These are phyloP conservation scores for Osmanthus fragrans DNA, from an alignment of 257 asterid species.

Conservation along the genomic window DNA sequence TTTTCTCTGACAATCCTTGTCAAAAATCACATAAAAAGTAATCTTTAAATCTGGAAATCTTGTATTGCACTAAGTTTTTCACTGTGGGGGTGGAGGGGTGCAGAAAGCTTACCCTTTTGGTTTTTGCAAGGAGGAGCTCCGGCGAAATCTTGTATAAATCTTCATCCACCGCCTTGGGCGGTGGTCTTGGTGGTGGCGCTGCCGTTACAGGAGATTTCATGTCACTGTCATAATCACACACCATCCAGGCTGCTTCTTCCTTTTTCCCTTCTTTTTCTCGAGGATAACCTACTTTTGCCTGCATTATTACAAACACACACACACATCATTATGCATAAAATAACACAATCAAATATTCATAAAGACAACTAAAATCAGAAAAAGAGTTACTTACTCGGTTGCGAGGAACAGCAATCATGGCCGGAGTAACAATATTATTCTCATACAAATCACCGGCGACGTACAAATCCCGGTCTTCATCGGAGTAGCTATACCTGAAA, in stretches of 20 bases:
- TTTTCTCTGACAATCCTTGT: neutral
- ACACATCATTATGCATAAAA: too few relatives aligned
- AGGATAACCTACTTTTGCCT: constrained; percentile 39
- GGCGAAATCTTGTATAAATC: constrained; percentile 88
- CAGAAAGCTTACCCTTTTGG: constrained; percentile 39
- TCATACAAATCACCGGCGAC: constrained; percentile 77
- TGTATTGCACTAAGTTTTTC: neutral
- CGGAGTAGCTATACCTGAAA: constrained; percentile 53
- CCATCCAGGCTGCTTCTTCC: constrained; percentile 41
- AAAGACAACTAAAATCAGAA: neutral
- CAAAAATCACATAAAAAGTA: neutral
- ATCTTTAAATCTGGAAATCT: neutral
- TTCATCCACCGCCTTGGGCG: constrained; percentile 73
- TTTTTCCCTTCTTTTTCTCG: constrained; percentile 36
- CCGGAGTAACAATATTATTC: constrained; percentile 62
- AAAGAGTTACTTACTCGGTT: constrained; percentile 37
- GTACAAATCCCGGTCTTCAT: constrained; percentile 69
- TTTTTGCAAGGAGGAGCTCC: constrained; percentile 45
- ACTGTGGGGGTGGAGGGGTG: neutral
- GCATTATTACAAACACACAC: neutral
- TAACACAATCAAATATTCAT: neutral
- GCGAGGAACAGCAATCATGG: constrained; percentile 81
- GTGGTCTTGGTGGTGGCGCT: constrained; percentile 27
- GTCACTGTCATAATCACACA: constrained; percentile 48
- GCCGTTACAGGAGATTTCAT: constrained; percentile 34